Base-by-base conservation (phyloP, 176 grass and related monocot genomes). In the Pontederia crassipes region DNA sequence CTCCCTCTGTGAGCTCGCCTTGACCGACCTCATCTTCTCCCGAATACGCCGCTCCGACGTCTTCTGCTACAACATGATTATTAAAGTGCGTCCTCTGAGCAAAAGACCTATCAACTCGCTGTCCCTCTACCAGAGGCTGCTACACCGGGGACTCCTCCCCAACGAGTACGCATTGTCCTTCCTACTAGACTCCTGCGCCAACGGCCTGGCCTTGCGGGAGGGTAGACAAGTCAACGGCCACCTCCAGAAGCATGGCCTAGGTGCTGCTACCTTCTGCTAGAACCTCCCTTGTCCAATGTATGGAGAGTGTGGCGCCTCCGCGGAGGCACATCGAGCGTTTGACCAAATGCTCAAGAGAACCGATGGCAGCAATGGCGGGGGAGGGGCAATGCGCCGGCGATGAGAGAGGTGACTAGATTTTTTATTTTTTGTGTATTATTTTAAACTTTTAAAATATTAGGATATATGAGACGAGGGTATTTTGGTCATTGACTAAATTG, bases 251-350 rank as follows among this genome's bases (percentile, higher is more conserved):
- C 67, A 57, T 49, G 68, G 68, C 12, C 12, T 70, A 17, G 68
- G 13, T 15, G 10, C 54, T 11, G 17, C 35, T 11, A 45, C 40
- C 35, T 48, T 58, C 45, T n/a, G 32, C 55, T 10, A 40, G 55
- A 16, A 70, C 68, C n/a, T 70, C 68, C 4, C 54, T 70, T 17
- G 4, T 70, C 16, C 68, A 70, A 70, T 70, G 68, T 58, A 70
- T 15, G 68, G 68, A 15, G 54, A 47, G 54, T 70, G 55, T 10
- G 16, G 54, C 9, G 68, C 55, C 17, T 45, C 48, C 9, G 9
- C 1, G 6, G 68, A 70, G 17, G 68, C 68, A 3, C 45, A 47
- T 46, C 32, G 40, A n/a, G 4, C 5, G 47, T 72, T 61, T 18
- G 69, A 72, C 18, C 45, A 72, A 72, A 61, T 72, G 26, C 46